Percentiles rank a stretch among this genome's conserved stretches.
These are phyloP conservation scores for Penicillium tannophilum DNA, from an alignment of 495 filamentous ascomycete genomes.

Conservation along the genomic window DNA sequence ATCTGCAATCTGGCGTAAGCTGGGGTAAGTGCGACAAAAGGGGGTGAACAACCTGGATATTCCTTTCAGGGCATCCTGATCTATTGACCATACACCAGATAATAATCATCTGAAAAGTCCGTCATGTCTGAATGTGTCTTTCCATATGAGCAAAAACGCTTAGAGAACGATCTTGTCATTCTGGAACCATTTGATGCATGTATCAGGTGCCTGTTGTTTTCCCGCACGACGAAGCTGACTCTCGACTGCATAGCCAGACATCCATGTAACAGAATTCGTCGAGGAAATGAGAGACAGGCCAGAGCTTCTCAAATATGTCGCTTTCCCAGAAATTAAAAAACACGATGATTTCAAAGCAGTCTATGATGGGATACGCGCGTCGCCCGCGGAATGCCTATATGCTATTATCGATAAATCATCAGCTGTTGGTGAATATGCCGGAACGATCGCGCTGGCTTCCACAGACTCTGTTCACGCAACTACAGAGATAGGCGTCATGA, in stretches of 20 bases:
- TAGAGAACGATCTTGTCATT: constrained; percentile 15
- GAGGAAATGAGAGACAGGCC: not conserved
- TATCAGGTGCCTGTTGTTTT: not conserved
- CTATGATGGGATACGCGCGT: not conserved
- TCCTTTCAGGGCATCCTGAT: not conserved
- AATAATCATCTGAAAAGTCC: not conserved
- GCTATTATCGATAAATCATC: constrained; percentile 14
- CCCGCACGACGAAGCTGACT: not conserved
- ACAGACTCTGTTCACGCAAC: not conserved
- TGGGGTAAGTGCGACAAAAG: not conserved
- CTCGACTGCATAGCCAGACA: not conserved
- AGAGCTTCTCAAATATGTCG: constrained; percentile 5
- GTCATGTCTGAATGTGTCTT: constrained; percentile 2
- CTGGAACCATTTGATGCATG: constrained; percentile 16
- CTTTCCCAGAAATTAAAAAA: constrained; percentile 3
- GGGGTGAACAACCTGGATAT: not conserved
- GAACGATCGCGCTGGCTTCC: not conserved
- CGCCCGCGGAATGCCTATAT: not conserved
- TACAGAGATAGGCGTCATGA: constrained; percentile 34
- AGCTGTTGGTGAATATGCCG: not conserved
- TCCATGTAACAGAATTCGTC: not conserved
- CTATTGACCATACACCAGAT: not conserved
- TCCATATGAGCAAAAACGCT: constrained; percentile 11
- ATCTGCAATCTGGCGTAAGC: not conserved
- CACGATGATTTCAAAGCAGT: constrained; percentile 5